A percentile compares a stretch with the other conserved stretches of the same genome.
These are phyloP conservation scores for Globisporangium polare DNA, from an alignment of 352 stramenopile genomes.

Conservation along the genomic window DNA sequence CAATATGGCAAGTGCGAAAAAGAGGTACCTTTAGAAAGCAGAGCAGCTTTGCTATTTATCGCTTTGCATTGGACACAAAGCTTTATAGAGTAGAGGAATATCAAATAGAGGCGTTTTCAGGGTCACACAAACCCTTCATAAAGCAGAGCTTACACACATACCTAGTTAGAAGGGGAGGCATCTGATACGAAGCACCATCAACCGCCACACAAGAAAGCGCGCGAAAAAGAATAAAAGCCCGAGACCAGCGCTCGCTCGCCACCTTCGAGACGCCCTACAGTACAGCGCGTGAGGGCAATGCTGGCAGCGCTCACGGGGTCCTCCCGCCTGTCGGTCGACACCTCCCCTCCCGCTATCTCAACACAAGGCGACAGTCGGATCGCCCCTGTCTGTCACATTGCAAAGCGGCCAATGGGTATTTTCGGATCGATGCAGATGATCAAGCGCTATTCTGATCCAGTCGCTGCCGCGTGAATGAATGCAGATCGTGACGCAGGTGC, in stretches of 20 bases:
- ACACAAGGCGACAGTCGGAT: neutral
- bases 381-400: neutral
- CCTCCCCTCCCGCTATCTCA: neutral
- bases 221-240: too few relatives aligned
- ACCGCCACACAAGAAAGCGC: neutral
- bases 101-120: too few relatives aligned
- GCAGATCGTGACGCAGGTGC: neutral
- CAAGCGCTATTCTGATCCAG: constrained; percentile 1
- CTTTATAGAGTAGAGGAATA: too few relatives aligned
- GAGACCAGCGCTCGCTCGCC: too few relatives aligned
- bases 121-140: too few relatives aligned
- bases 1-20: too few relatives aligned
- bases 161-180: neutral
- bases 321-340: neutral
- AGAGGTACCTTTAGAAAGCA: too few relatives aligned
- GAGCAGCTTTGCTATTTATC: neutral
- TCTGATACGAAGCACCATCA: neutral
- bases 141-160: neutral
- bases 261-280: too few relatives aligned
- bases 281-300: too few relatives aligned
- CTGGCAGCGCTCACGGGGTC: too few relatives aligned
- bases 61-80: neutral
- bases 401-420: neutral
- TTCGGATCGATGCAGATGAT: neutral
- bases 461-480: neutral